Conservation (phyloP, 2,329 filamentous ascomycete genomes). For the Monilinia fructicola region DNA sequence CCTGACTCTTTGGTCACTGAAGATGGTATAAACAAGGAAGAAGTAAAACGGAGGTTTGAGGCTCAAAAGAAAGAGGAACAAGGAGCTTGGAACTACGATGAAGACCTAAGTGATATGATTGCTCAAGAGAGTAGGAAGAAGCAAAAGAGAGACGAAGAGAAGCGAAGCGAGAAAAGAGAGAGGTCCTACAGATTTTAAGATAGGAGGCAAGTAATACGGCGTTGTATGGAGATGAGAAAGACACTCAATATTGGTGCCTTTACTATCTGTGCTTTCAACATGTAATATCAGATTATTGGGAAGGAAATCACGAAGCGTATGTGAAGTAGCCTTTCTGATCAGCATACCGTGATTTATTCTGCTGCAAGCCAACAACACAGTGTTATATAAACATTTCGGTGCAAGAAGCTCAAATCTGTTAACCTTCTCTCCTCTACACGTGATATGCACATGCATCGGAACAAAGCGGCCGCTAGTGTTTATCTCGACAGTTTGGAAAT, state of each 20-base stretch:
- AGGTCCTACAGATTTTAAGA: constrained; percentile 38
- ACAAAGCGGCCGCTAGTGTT: constrained; percentile 16
- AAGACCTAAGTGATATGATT: constrained; percentile 95
- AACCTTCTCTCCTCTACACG: not conserved
- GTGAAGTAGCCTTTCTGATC: not conserved
- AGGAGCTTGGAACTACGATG: constrained; percentile 67
- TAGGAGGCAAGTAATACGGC: constrained; percentile 10
- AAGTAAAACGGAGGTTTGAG: constrained; percentile 78
- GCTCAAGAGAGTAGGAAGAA: constrained; percentile 88
- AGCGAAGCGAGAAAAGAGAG: constrained; percentile 58
- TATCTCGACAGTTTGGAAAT: constrained; percentile 4
- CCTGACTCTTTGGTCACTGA: constrained; percentile 73
- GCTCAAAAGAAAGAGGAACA: constrained; percentile 62
- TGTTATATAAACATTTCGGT: not conserved
- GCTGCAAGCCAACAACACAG: not conserved
- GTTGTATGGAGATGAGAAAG: constrained; percentile 14
- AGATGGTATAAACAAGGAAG: constrained; percentile 81
- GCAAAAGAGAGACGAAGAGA: constrained; percentile 83
- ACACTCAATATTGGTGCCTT: constrained; percentile 4
- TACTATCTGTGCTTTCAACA: not conserved
- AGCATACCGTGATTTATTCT: not conserved
- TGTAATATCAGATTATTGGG: constrained; percentile 23
- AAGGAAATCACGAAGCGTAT: not conserved
- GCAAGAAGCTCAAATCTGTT: not conserved
- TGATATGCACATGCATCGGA: not conserved